Conservation (phyloP, 495 filamentous ascomycete species). For the Penicillium pancosmium region DNA sequence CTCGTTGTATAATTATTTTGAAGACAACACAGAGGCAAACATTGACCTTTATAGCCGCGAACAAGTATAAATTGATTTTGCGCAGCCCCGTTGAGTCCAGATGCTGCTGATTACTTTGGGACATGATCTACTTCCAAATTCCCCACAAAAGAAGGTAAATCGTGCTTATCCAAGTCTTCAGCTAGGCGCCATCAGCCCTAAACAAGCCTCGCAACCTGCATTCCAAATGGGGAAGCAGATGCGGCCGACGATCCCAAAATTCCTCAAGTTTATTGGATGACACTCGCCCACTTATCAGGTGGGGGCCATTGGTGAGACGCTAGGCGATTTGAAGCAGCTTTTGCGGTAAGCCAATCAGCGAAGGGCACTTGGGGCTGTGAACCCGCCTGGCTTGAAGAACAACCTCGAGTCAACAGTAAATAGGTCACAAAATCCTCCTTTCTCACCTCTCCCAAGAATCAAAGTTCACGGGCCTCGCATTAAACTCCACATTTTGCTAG, state of each 20-base stretch:
- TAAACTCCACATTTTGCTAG: not conserved
- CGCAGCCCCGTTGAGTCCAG: not conserved
- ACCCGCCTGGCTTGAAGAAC: not conserved
- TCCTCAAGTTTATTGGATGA: constrained; percentile 1
- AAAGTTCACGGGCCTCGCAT: not conserved
- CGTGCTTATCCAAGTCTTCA: not conserved
- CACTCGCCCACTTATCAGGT: not conserved
- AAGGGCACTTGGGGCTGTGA: too few species aligned
- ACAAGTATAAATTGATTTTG: not conserved
- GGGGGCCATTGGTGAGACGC: not conserved
- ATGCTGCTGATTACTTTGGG: not conserved
- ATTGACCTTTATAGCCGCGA: not conserved
- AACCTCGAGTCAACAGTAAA: not conserved
- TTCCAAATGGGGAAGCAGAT: constrained; percentile 6
- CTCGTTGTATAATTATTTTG: not conserved
- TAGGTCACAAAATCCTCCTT: not conserved
- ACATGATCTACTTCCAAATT: constrained; percentile 1
- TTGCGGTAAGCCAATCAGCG: constrained; percentile 1
- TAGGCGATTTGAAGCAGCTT: constrained; percentile 8
- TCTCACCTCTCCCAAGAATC: not conserved
- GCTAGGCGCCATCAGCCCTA: not conserved
- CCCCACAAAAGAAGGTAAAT: not conserved
- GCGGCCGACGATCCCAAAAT: not conserved
- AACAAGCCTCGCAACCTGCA: not conserved
- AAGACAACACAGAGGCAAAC: not conserved